These are phyloP conservation scores for Coccomyxa subellipsoidea DNA, from an alignment of 163 green algal species.

Conservation along the genomic window DNA sequence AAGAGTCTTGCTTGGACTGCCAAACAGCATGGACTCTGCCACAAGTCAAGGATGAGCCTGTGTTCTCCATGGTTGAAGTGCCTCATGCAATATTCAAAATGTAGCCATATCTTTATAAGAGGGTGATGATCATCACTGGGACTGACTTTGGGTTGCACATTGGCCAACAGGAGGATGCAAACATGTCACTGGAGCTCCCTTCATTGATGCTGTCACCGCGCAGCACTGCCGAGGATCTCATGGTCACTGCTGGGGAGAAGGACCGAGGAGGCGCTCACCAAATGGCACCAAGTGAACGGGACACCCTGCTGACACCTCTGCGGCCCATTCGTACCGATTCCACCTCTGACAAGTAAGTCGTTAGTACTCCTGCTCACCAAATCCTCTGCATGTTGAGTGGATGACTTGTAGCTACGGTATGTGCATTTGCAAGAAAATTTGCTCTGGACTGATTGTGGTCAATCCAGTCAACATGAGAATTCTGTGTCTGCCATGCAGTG, in stretches of 20 bases:
- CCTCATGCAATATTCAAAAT: no score
- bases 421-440: not conserved
- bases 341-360: not conserved
- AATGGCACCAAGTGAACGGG: not conserved
- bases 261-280: not conserved
- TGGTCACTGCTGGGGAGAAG: not conserved
- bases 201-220: not conserved
- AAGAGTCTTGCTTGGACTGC: no score
- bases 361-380: no score
- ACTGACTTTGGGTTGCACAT: no score
- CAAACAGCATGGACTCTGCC: no score
- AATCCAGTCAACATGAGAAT: not conserved
- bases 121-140: no score
- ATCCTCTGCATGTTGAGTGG: no score
- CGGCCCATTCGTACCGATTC: not conserved
- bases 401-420: no score
- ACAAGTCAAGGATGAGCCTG: no score
- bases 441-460: not conserved
- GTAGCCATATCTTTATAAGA: no score
- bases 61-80: no score
- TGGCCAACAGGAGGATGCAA: not conserved
- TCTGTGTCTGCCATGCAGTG: no score
- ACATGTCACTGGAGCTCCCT: not conserved
- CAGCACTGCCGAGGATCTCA: not conserved
- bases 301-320: not conserved